Conservation (phyloP, 2,329 filamentous ascomycete species). For the Acrodontium crateriforme region DNA sequence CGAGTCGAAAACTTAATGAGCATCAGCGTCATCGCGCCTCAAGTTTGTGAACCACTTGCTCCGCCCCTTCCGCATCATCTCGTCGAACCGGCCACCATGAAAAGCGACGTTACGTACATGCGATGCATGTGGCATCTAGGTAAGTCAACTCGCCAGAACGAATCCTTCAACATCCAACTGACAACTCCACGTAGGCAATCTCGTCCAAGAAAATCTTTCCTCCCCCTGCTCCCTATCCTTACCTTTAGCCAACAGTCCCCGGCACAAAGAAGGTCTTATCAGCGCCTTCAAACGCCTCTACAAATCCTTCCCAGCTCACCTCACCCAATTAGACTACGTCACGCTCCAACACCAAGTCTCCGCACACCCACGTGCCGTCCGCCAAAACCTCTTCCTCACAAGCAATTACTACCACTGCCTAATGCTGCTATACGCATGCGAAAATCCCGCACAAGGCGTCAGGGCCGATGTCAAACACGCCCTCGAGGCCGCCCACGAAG, state of each 20-base stretch:
- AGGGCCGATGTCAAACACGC: slow-evolving; percentile 50
- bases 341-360: slow-evolving; percentile 44
- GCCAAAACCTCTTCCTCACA: slow-evolving; percentile 66
- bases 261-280: slow-evolving; percentile 57
- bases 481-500: slow-evolving; percentile 62
- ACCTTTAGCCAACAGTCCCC: slow-evolving; percentile 53
- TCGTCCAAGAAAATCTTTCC: slow-evolving; percentile 65
- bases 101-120: slow-evolving; percentile 41
- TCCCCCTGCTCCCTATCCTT: slow-evolving; percentile 60
- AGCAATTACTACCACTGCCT: slow-evolving; percentile 74
- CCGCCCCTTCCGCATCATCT: slow-evolving; percentile 22
- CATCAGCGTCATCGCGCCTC: slow-evolving; percentile 35
- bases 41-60: slow-evolving; percentile 17
- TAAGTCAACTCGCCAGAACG: too few relatives aligned
- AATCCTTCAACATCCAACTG: too few relatives aligned
- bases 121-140: slow-evolving; percentile 67
- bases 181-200: too few relatives aligned
- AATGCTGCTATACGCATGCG: slow-evolving; percentile 63
- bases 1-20: slow-evolving; percentile 38
- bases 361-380: slow-evolving; percentile 50
- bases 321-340: slow-evolving; percentile 53
- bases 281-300: slow-evolving; percentile 58
- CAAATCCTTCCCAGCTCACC: slow-evolving; percentile 55
- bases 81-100: slow-evolving; percentile 18
- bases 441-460: slow-evolving; percentile 42